phyloP scores from a whole-genome alignment of 768 basidiomycete species.

The Leccinum ochraceum region DNA sequence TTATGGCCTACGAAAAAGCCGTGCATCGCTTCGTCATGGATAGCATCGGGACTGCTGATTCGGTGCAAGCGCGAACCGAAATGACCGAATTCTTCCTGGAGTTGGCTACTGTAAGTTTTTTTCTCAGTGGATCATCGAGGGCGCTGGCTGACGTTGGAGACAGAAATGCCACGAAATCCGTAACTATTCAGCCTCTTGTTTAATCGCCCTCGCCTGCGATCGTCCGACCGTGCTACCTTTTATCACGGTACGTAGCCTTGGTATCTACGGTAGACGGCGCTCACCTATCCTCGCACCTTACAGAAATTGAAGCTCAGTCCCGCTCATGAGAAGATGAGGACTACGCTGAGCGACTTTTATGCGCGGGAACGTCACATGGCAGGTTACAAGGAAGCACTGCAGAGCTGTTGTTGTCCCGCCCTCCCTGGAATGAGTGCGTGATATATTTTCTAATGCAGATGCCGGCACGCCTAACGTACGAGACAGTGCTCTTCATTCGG shows the following conservation, averaged over 20 bases:
- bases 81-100: slow-evolving; percentile 47
- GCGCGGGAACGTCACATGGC: slow-evolving; percentile 28
- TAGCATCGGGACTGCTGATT: slow-evolving; percentile 26
- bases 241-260: slow-evolving; percentile 19
- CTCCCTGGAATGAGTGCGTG: slow-evolving; percentile 35
- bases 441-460: neutral
- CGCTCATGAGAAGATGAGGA: slow-evolving; percentile 23
- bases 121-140: neutral
- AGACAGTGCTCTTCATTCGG: slow-evolving; percentile 32
- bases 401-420: slow-evolving; percentile 30
- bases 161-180: slow-evolving; percentile 47
- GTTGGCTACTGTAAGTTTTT: slow-evolving; percentile 39
- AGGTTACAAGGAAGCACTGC: slow-evolving; percentile 33
- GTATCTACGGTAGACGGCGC: neutral
- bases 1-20: slow-evolving; percentile 38
- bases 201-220: slow-evolving; percentile 45
- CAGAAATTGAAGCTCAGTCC: slow-evolving; percentile 30
- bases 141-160: slow-evolving; percentile 4
- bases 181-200: slow-evolving; percentile 46
- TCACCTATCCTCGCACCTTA: neutral
- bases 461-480: slow-evolving; percentile 4
- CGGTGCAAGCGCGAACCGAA: slow-evolving; percentile 22
- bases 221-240: slow-evolving; percentile 38
- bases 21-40: slow-evolving; percentile 47
- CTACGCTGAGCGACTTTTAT: slow-evolving; percentile 24